A percentile compares a stretch with the other conserved stretches of the same genome.
Evolutionary conservation across 2,329 filamentous ascomycete genomes (phyloP).

Genomic region (Colletotrichum brevisporum): DNA sequence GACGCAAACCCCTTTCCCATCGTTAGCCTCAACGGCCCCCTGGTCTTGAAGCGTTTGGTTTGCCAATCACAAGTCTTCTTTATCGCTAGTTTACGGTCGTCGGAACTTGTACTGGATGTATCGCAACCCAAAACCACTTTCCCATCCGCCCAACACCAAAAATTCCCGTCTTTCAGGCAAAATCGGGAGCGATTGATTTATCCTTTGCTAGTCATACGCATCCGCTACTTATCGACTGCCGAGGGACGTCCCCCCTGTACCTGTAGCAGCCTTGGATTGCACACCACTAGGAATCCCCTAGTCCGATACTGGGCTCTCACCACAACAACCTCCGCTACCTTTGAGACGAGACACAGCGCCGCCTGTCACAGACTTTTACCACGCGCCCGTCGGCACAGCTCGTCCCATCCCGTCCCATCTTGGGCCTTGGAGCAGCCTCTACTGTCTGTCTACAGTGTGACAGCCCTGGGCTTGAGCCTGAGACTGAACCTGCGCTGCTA

Average conservation of each 20-base stretch:
- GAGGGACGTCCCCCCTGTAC: neutral
- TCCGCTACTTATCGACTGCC: neutral
- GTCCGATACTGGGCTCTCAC: conserved; percentile 8
- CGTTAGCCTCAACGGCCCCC: conserved; percentile 8
- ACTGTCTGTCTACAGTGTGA: neutral
- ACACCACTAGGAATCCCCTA: conserved; percentile 22
- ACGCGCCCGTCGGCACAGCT: conserved; percentile 20
- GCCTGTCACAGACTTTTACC: conserved; percentile 15
- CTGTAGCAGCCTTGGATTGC: conserved; percentile 10
- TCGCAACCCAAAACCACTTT: neutral
- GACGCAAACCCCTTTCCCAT: neutral
- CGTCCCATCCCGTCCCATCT: conserved; percentile 2
- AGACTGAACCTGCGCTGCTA: neutral
- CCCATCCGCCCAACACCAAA: neutral
- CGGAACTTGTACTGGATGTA: neutral
- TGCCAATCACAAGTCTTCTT: conserved; percentile 6
- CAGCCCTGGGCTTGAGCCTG: neutral
- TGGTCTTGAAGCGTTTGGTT: neutral
- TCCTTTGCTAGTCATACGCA: conserved; percentile 14
- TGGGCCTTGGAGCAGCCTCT: neutral
- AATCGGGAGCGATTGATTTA: neutral
- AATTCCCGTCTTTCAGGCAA: neutral
- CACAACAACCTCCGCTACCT: neutral
- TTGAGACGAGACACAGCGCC: conserved; percentile 20
- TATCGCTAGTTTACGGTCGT: neutral